A percentile compares a stretch with the other conserved stretches of the same genome.
Evolutionary conservation across 1,284 basidiomycete genomes (phyloP).

Genomic region (Mycena sp.): DNA sequence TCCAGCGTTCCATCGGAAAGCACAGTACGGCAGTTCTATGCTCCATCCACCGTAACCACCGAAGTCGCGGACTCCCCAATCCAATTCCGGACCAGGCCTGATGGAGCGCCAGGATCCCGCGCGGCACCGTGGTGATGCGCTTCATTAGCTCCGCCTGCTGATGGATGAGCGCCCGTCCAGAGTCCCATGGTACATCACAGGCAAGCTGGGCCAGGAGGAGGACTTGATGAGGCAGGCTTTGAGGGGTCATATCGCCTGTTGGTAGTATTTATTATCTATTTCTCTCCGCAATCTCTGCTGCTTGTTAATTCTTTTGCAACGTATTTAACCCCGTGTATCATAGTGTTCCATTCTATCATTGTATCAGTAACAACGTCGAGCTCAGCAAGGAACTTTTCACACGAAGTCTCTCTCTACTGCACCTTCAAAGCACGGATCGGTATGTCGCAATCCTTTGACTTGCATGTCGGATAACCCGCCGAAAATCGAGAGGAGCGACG

Average conservation of each 20-base stretch:
- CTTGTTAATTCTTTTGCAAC: background rate
- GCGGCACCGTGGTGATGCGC: conserved; percentile 2
- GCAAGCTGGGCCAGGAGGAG: too few species aligned
- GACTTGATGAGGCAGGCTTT: background rate
- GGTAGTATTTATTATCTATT: conserved; percentile 17
- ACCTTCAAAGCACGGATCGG: too few species aligned
- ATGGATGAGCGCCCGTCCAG: too few species aligned
- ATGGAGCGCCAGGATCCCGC: background rate
- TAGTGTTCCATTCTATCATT: background rate
- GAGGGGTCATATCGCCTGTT: background rate
- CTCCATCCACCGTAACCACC: conserved; percentile 1
- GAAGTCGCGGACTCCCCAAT: conserved; percentile 13
- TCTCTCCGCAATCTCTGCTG: background rate
- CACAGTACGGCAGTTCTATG: background rate
- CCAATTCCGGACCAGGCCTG: background rate
- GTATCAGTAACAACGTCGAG: too few species aligned
- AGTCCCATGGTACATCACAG: too few species aligned
- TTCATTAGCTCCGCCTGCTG: background rate
- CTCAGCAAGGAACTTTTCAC: too few species aligned
- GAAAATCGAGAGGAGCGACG: too few species aligned
- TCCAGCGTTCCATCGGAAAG: conserved; percentile 23
- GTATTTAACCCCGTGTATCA: background rate
- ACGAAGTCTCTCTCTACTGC: too few species aligned
- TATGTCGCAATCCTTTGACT: too few species aligned
- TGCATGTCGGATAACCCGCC: too few species aligned